These are phyloP conservation scores for Clitocybe nebularis DNA, from an alignment of 1,284 basidiomycete genomes.

Conservation along the genomic window DNA sequence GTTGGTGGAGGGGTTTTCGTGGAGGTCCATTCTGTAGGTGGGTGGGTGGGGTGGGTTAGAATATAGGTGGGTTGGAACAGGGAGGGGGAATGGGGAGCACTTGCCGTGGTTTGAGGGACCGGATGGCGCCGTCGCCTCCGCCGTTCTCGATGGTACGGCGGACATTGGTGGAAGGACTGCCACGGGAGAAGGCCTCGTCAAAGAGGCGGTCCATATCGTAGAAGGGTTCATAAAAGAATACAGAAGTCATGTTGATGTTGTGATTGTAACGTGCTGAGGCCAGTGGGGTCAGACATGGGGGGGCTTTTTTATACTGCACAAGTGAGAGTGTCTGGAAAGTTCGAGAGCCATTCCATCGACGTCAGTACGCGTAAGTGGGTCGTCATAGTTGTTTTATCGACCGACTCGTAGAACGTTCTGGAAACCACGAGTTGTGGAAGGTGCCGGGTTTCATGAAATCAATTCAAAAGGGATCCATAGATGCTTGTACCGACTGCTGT, in stretches of 20 bases:
- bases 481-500: no score
- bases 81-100: neutral
- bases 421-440: no score
- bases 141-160: constrained; percentile 8
- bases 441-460: no score
- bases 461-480: no score
- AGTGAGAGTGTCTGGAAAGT: no score
- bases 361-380: no score
- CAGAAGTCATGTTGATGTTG: constrained; percentile 19
- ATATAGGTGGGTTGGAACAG: no score
- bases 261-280: neutral
- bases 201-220: constrained; percentile 46
- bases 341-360: no score
- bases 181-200: constrained; percentile 36
- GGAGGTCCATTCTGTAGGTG: constrained; percentile 38
- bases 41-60: neutral
- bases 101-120: constrained; percentile 6
- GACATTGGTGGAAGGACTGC: neutral
- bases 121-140: constrained; percentile 9
- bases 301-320: neutral
- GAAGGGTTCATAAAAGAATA: constrained; percentile 43
- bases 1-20: constrained; percentile 37
- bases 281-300: no score
- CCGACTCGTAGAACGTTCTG: no score
- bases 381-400: no score